Percentiles rank a stretch among this genome's conserved stretches.
phyloP scores from a whole-genome alignment of 257 asterid genomes.

The Solanum gandarillasii region DNA sequence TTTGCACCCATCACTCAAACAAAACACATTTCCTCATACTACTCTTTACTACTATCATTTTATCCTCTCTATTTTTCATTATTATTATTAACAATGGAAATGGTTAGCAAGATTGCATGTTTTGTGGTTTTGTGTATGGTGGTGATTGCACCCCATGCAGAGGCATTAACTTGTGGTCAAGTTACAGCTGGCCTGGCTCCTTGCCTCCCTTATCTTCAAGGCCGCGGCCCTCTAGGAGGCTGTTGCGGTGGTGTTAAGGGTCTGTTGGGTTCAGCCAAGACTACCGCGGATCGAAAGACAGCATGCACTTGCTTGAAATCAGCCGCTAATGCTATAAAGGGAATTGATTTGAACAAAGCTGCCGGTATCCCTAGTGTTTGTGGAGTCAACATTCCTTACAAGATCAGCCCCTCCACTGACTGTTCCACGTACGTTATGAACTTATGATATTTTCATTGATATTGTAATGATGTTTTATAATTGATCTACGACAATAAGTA shows the following conservation, averaged over 20 bases:
- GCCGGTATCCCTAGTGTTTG: slow-evolving; percentile 4
- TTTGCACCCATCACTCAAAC: not conserved
- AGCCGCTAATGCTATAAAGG: not conserved
- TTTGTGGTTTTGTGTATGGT: not conserved
- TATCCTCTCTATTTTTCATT: not conserved
- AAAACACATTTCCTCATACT: not conserved
- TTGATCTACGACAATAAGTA: not conserved
- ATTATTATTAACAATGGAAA: not conserved
- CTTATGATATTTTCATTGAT: not conserved
- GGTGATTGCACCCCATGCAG: slow-evolving; percentile 10
- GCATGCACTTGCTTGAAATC: slow-evolving; percentile 15
- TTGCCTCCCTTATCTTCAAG: not conserved
- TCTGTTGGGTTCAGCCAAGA: not conserved
- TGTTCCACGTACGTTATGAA: slow-evolving; percentile 5
- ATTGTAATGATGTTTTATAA: not conserved
- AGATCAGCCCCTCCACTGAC: slow-evolving; percentile 14
- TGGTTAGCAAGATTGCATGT: not conserved
- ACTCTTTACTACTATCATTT: not conserved
- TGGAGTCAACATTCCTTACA: not conserved
- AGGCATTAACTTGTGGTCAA: not conserved
- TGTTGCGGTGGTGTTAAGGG: slow-evolving; percentile 5
- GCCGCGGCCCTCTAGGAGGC: not conserved
- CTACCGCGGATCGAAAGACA: slow-evolving; percentile 1
- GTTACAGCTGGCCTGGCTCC: not conserved
- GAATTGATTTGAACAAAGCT: not conserved